A percentile compares a stretch with the other conserved stretches of the same genome.
Evolutionary conservation across 352 stramenopile species (phyloP).

Genomic region (Phytophthora rubi): DNA sequence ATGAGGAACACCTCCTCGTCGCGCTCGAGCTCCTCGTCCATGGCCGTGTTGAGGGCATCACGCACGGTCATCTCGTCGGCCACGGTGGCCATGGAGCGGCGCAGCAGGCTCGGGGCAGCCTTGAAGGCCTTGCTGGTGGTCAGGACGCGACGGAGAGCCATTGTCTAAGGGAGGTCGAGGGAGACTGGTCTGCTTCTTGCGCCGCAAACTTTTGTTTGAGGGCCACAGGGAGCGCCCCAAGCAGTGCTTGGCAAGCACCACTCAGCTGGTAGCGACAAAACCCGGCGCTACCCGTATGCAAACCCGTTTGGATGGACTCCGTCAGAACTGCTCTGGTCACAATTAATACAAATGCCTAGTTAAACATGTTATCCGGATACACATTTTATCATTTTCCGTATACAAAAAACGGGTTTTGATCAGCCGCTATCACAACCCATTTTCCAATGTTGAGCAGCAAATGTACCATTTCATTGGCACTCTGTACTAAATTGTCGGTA

Average conservation of each 20-base stretch:
- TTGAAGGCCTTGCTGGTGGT: constrained; percentile 46
- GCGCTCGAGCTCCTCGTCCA: constrained; percentile 99
- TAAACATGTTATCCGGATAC: too few species aligned
- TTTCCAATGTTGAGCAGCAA: too few species aligned
- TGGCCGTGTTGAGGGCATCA: constrained; percentile 98
- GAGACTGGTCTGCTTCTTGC: constrained; percentile 32
- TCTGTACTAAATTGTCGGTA: too few species aligned
- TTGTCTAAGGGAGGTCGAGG: constrained; percentile 15
- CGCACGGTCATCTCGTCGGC: constrained; percentile 95
- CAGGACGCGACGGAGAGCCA: constrained; percentile 64
- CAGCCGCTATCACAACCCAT: too few species aligned
- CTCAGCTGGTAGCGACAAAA: neutral
- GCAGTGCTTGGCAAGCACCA: too few species aligned
- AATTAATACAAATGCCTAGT: too few species aligned
- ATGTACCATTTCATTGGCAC: too few species aligned
- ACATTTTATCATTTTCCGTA: too few species aligned
- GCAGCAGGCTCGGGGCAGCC: constrained; percentile 39
- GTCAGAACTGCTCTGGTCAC: too few species aligned
- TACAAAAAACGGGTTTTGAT: too few species aligned
- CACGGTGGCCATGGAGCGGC: constrained; percentile 79
- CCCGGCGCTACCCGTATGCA: too few species aligned
- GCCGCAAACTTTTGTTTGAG: constrained; percentile 29
- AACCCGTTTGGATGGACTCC: too few species aligned
- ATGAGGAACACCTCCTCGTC: constrained; percentile 96
- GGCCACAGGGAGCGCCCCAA: neutral